These are phyloP conservation scores for Globisporangium ultimum DNA, from an alignment of 352 stramenopile genomes.

Conservation along the genomic window DNA sequence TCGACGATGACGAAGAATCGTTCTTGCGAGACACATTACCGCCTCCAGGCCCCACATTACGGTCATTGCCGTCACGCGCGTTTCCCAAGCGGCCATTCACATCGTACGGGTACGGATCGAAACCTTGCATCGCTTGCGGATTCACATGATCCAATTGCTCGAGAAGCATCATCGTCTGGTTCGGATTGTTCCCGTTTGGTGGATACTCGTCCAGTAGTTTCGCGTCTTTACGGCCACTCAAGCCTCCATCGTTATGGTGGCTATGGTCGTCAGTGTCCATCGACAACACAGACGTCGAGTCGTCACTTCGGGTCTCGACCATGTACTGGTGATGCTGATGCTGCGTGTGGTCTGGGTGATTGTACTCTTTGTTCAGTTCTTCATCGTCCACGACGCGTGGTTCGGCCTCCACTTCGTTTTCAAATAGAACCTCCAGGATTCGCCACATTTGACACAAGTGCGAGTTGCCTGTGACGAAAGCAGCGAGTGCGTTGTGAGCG, in stretches of 20 bases:
- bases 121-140: conserved; percentile 83
- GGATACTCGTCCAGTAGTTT: conserved; percentile 15
- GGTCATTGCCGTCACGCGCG: conserved; percentile 1
- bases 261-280: conserved; percentile 20
- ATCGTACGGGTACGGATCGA: conserved; percentile 84
- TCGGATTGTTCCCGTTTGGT: conserved; percentile 26
- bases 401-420: conserved; percentile 24
- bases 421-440: conserved; percentile 76
- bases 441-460: conserved; percentile 86
- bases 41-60: not conserved
- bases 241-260: conserved; percentile 14
- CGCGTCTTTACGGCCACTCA: conserved; percentile 7
- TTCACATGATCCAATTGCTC: conserved; percentile 87
- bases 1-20: conserved; percentile 56
- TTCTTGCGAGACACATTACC: conserved; percentile 19
- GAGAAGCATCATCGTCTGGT: conserved; percentile 72
- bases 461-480: conserved; percentile 67
- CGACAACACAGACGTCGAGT: conserved; percentile 16
- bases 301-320: conserved; percentile 13
- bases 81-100: conserved; percentile 27
- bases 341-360: conserved; percentile 3
- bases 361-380: not conserved
- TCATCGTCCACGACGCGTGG: conserved; percentile 4
- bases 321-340: conserved; percentile 14
- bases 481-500: conserved; percentile 77